Base-by-base conservation (phyloP, 805 yeast species). In the Grigorovia yakushimaensis region DNA sequence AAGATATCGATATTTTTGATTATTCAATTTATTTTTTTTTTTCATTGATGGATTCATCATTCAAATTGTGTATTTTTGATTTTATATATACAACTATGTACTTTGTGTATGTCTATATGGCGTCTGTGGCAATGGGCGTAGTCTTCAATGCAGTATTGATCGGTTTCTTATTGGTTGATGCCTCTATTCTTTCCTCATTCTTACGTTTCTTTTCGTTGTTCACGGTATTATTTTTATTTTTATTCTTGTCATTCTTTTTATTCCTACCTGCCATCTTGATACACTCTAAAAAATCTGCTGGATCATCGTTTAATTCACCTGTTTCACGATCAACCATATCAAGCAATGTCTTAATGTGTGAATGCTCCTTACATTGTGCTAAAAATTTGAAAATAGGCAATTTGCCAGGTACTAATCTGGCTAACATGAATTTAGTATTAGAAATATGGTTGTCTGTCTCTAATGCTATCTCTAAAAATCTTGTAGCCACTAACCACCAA, bases 381-480 rank as follows among this genome's bases (percentile, higher is more conserved):
- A 88, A 65, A 42, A 64, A 54, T 54, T 76, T 79, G 60, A 85
- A 84, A 43, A 77, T 69, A 11, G 73, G 69, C 3, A 78, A 73
- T 59, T 79, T 83, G 1, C 94, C 91, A 1, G 96, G 95, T 11
- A 87, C 71, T 67, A 87, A 80, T 58, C 88, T 80, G 33, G 81
- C 70, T 41, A 91, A 57, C 69, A 93, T 79, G 63, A 82, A 91
- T 67, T 93, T 93, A 1, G 93, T 77, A 62, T 46, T 46, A 21
- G 86, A 74, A 19, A 76, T 67, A 55, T 76, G 76, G 62, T 85
- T 87, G 43, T 80, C 81, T 61, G 72, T 77, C 46, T 71, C 54
- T 15, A 65, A 58, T 9, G 91, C 83, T 13, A 78, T 60, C 5
- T 67, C 60, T 27, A 80, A 57, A 52, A 78, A 86, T 51, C 86